Evolutionary conservation across 2,329 filamentous ascomycete genomes (phyloP), one percentile per base, ranked within the genome.

Genomic region (Lizonia empirigonia): DNA sequence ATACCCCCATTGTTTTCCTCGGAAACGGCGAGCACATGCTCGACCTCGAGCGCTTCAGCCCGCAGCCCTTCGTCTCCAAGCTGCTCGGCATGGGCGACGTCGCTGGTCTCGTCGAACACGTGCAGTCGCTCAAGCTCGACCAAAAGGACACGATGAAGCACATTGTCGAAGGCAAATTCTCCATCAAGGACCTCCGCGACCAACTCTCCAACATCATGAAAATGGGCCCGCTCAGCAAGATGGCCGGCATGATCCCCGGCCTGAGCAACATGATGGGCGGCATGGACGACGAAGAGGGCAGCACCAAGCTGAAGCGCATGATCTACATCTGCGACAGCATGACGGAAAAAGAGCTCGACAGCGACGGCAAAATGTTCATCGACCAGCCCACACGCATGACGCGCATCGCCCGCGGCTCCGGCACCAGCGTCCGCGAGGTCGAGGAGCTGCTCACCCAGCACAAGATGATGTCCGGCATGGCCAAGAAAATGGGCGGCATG

Each of bases 101-200:
- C 81, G 88, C 90, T 20, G 93, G 94, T 0, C 77, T 99, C 24
- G 90, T 99, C 9, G 94, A 99, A 75, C 94, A 99, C 70, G 94
- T 99, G 1, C 94, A 99, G 72, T 90, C 88, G 24, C 83, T 99
- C 42, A 97, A 96, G 72, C 84, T 97, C 40, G 92, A 97, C 74
- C 94, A 97, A 62, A 97, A 99, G 76, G 93, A 97, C 67, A 97
- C 94, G 3, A 97, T 99, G 82, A 99, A 99, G 80, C 93, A 99
- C 77, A 95, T 99, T 60, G 89, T 91, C 6, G 93, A 97, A 68
- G 94, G 94, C 48, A 92, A 97, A 58, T 99, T 97, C 75, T 96
- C 94, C 0, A 84, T 99, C 26, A 88, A 94, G 47, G 94, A 99
- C 72, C 82, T 99, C 61, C 86, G 94, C 16, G 94, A 99, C 71